These are phyloP conservation scores for Trametes coccinea DNA, from an alignment of 768 basidiomycete genomes.

Conservation along the genomic window DNA sequence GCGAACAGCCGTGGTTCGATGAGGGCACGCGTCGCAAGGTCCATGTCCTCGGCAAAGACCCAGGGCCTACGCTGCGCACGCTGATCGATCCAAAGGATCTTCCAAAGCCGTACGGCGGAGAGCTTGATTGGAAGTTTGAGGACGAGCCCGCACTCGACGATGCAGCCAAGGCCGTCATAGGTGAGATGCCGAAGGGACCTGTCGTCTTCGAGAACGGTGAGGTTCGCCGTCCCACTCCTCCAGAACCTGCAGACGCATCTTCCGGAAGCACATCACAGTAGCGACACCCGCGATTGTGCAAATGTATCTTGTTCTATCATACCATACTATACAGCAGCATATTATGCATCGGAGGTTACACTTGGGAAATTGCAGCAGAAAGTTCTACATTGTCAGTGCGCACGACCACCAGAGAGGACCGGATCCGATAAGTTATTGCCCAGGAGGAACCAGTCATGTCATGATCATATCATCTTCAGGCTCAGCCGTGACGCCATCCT, in stretches of 20 bases:
- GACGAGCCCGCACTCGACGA: constrained; percentile 68
- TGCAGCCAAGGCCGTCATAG: constrained; percentile 46
- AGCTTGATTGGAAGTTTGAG: constrained; percentile 68
- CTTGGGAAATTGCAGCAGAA: neutral
- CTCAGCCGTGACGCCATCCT: constrained; percentile 73
- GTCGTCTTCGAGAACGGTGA: constrained; percentile 49
- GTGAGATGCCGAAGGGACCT: constrained; percentile 57
- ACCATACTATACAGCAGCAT: constrained; percentile 1
- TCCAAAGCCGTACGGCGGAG: constrained; percentile 73
- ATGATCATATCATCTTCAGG: constrained; percentile 39
- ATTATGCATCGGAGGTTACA: neutral
- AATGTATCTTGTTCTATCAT: neutral
- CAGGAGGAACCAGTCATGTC: neutral
- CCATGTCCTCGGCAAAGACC: constrained; percentile 65
- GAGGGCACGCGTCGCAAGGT: constrained; percentile 78
- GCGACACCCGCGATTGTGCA: neutral
- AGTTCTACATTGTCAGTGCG: neutral
- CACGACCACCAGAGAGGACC: neutral
- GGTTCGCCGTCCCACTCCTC: constrained; percentile 31
- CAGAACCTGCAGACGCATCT: neutral
- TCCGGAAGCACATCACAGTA: too few species aligned
- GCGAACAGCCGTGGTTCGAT: constrained; percentile 69
- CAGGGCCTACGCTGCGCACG: constrained; percentile 50
- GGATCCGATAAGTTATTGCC: constrained; percentile 3
- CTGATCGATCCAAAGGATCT: constrained; percentile 52